A percentile compares a stretch with the other conserved stretches of the same genome.
These are phyloP conservation scores for Flueggea neowawraea DNA, from an alignment of 441 rosid genomes.

Conservation along the genomic window DNA sequence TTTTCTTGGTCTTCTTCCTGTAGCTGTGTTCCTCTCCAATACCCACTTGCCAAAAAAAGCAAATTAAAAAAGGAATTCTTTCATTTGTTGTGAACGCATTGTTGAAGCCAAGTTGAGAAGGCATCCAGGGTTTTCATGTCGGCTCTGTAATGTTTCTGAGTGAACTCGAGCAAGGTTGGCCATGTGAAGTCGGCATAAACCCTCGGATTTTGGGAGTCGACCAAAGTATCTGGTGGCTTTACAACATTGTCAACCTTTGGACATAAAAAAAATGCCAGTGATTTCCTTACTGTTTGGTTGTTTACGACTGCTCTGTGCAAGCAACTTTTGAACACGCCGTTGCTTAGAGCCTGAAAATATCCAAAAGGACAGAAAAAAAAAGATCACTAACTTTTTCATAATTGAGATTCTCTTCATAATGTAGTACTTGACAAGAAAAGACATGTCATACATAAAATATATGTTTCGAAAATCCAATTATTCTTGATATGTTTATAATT, in stretches of 20 bases:
- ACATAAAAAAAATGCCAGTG: conserved; percentile 90
- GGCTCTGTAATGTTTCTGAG: conserved; percentile 94
- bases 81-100: not conserved
- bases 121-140: too few species aligned
- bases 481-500: too few species aligned
- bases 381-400: not conserved
- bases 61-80: too few species aligned
- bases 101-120: conserved; percentile 70
- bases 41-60: too few species aligned
- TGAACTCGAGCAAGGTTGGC: conserved; percentile 73
- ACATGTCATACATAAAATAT: too few species aligned
- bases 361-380: not conserved
- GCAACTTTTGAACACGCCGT: conserved; percentile 86
- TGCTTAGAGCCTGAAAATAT: conserved; percentile 83
- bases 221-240: conserved; percentile 61
- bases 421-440: too few species aligned
- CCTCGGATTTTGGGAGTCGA: conserved; percentile 38
- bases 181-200: conserved; percentile 86
- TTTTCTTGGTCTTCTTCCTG: not conserved
- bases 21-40: too few species aligned
- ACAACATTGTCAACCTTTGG: conserved; percentile 76
- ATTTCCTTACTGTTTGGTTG: conserved; percentile 58
- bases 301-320: conserved; percentile 95
- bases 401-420: too few species aligned
- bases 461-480: too few species aligned